phyloP scores from a whole-genome alignment of 2,329 filamentous ascomycete genomes.

The Botrytis pseudocinerea region DNA sequence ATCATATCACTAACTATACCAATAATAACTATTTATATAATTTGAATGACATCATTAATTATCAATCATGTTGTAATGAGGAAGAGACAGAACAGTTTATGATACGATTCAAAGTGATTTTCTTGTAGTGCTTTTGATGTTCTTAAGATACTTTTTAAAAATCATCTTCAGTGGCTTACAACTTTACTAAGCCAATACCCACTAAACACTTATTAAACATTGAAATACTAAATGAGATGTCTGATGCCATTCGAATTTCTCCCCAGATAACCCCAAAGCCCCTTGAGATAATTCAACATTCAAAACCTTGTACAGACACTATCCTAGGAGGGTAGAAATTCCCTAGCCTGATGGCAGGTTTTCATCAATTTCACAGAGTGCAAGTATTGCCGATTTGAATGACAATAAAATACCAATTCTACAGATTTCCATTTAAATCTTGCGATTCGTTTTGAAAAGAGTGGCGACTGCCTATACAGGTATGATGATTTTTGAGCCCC shows the following conservation, averaged over 20 bases:
- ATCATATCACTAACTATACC: too few species aligned
- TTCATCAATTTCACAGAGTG: neutral
- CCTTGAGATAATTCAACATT: neutral
- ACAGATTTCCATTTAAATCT: neutral
- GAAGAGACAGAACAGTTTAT: neutral
- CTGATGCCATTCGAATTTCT: neutral
- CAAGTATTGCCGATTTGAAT: neutral
- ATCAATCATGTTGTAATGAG: neutral
- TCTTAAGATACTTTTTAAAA: neutral
- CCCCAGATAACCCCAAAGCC: neutral
- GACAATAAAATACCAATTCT: neutral
- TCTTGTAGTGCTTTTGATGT: neutral
- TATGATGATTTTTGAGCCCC: neutral
- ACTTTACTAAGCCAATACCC: neutral
- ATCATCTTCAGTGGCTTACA: too few species aligned
- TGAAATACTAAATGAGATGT: neutral
- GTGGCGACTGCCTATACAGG: neutral
- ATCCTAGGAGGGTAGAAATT: neutral
- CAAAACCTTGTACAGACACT: neutral
- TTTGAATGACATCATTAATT: neutral
- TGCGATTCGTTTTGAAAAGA: neutral
- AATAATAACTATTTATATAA: too few species aligned
- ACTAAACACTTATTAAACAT: neutral
- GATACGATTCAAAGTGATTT: neutral
- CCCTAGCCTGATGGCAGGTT: constrained; percentile 5